These are phyloP conservation scores for Cladosporium sp. DNA, from an alignment of 2,329 filamentous ascomycete genomes.

Conservation along the genomic window DNA sequence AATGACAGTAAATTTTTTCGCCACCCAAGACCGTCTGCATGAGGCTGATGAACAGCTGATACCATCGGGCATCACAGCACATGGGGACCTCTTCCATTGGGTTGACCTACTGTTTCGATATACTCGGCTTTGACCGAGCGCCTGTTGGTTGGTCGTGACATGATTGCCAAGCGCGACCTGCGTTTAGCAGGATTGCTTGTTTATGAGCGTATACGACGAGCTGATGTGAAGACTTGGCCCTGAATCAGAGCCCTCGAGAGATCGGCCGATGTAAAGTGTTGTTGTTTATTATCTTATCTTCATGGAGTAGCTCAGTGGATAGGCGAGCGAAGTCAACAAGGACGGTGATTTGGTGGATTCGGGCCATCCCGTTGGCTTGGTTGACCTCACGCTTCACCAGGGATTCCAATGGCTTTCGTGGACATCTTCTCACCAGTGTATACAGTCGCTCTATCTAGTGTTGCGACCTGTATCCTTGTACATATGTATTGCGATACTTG, in stretches of 20 bases:
- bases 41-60: background rate
- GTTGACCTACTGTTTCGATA: constrained; percentile 78
- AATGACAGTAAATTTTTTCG: background rate
- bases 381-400: constrained; percentile 6
- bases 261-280: background rate
- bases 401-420: background rate
- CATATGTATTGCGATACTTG: background rate
- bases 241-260: background rate
- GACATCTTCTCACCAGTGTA: background rate
- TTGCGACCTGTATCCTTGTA: background rate
- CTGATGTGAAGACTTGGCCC: background rate
- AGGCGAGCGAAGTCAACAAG: constrained; percentile 6
- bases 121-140: constrained; percentile 85
- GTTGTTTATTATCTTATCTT: constrained; percentile 1
- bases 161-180: constrained; percentile 22
- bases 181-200: background rate
- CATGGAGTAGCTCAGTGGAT: background rate
- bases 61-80: background rate
- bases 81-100: background rate
- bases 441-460: background rate
- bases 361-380: background rate
- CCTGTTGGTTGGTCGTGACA: constrained; percentile 44
- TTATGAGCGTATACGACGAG: background rate
- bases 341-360: background rate
- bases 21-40: background rate